phyloP scores from a whole-genome alignment of 306 rosid species.

The Quercus suber region DNA sequence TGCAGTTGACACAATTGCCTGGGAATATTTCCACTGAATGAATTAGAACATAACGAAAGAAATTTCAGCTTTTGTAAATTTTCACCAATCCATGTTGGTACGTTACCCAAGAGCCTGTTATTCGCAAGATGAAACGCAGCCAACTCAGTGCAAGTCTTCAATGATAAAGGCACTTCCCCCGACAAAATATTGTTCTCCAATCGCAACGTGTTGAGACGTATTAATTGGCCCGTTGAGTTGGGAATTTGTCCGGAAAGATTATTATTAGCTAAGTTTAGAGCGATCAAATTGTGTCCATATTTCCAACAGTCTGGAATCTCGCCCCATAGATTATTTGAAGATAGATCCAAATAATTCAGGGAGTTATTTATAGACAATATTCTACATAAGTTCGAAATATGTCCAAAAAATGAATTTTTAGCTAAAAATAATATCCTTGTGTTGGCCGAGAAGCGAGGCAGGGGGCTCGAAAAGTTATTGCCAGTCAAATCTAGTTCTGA shows the following conservation, averaged over 20 bases:
- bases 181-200: fast-evolving
- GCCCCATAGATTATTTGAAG: constrained; percentile 10
- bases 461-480: constrained; percentile 5
- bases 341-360: neutral
- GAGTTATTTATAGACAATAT: neutral
- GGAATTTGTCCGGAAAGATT: fast-evolving
- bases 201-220: fast-evolving
- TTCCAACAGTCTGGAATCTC: constrained; percentile 21
- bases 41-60: fast-evolving
- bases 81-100: too few species aligned
- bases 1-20: fast-evolving
- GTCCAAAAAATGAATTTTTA: neutral
- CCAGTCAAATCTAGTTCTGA: neutral
- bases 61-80: too few species aligned
- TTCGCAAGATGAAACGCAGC: fast-evolving
- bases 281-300: too few species aligned
- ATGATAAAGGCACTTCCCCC: too few species aligned
- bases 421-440: neutral
- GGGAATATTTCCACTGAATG: too few species aligned
- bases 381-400: neutral
- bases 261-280: fast-evolving
- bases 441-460: constrained; percentile 4
- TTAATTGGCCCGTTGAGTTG: too few species aligned
- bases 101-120: too few species aligned
- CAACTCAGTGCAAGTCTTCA: fast-evolving